phyloP scores from a whole-genome alignment of 2,329 filamentous ascomycete genomes.

The Paraphaeosphaeria sporulosa region DNA sequence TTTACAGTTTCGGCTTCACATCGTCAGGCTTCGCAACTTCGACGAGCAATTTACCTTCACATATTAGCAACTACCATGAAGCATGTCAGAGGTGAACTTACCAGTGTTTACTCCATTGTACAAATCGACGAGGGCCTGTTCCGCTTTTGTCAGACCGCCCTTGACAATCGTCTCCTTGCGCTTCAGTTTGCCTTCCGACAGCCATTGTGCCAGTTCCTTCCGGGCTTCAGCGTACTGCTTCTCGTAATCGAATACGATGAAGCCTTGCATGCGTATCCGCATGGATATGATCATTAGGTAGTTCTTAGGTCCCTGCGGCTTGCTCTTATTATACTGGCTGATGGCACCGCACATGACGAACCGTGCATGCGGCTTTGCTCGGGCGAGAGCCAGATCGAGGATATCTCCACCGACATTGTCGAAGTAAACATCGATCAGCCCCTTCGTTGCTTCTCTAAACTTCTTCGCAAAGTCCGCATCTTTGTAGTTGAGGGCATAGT shows the following conservation, averaged over 20 bases:
- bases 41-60: conserved; percentile 63
- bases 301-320: conserved; percentile 62
- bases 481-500: conserved; percentile 65
- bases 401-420: conserved; percentile 61
- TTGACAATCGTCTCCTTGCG: conserved; percentile 73
- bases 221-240: conserved; percentile 65
- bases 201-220: conserved; percentile 70
- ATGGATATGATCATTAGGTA: conserved; percentile 55
- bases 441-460: conserved; percentile 56
- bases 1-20: conserved; percentile 49
- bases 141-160: conserved; percentile 71
- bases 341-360: conserved; percentile 57
- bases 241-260: conserved; percentile 75
- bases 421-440: conserved; percentile 60
- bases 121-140: conserved; percentile 68
- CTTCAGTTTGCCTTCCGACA: conserved; percentile 75
- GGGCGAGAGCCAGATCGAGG: conserved; percentile 55
- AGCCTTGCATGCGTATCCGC: conserved; percentile 59
- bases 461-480: conserved; percentile 57
- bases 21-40: conserved; percentile 49
- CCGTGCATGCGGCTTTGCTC: conserved; percentile 51
- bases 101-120: conserved; percentile 76
- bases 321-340: conserved; percentile 52
- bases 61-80: conserved; percentile 22
- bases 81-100: conserved; percentile 49